Percentiles rank a stretch among this genome's conserved stretches.
Conservation (phyloP, 306 rosid species). For the Dryas drummondii region DNA sequence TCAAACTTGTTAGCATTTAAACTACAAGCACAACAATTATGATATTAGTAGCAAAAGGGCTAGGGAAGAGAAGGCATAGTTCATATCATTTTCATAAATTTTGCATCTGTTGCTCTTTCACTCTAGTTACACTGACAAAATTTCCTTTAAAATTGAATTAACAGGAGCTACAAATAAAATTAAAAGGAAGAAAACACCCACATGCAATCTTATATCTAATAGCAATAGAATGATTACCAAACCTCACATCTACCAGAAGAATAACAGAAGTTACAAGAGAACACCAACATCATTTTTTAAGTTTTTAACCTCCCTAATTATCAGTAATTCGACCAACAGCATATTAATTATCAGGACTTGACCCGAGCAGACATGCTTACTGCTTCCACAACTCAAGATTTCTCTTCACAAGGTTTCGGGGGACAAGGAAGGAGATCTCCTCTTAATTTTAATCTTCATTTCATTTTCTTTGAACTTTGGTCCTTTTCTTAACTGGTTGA, state of each 20-base stretch:
- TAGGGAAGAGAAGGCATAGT: too few relatives aligned
- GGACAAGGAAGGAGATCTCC: not conserved
- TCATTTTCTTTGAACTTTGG: constrained; percentile 17
- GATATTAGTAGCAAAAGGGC: too few relatives aligned
- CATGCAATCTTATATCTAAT: not conserved
- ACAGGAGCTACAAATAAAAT: not conserved
- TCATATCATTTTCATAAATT: too few relatives aligned
- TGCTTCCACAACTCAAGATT: not conserved
- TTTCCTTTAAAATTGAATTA: too few relatives aligned
- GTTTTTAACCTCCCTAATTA: too few relatives aligned
- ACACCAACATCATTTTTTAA: too few relatives aligned
- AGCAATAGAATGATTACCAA: not conserved
- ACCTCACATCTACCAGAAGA: not conserved
- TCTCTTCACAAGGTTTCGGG: not conserved
- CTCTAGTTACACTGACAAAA: too few relatives aligned
- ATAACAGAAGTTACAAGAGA: not conserved
- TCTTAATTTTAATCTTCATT: not conserved
- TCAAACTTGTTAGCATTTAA: too few relatives aligned
- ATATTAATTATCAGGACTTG: not conserved
- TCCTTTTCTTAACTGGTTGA: constrained; percentile 30
- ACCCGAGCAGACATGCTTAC: not conserved
- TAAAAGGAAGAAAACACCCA: not conserved
- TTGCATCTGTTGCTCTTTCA: too few relatives aligned
- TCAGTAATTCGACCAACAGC: not conserved
- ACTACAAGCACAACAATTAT: too few relatives aligned